phyloP scores from a whole-genome alignment of 2,329 filamentous ascomycete genomes.

The Colletotrichum sojae region DNA sequence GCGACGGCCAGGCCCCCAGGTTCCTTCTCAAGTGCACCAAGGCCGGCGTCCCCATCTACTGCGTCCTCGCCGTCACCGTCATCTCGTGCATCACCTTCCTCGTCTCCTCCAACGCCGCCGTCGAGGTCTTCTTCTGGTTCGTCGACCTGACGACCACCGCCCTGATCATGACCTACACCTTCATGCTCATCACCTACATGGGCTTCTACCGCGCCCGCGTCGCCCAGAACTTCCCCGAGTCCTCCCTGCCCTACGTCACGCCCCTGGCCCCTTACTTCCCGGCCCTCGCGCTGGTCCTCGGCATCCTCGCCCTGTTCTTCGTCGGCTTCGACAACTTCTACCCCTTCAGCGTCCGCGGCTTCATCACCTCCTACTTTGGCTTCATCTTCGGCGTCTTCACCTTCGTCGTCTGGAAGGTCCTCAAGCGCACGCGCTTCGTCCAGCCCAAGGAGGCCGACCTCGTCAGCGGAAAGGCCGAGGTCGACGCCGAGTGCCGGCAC shows the following conservation, averaged over 20 bases:
- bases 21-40: conserved; percentile 57
- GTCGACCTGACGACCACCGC: conserved; percentile 70
- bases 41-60: conserved; percentile 60
- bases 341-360: conserved; percentile 63
- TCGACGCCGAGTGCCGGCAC: conserved; percentile 67
- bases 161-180: conserved; percentile 71
- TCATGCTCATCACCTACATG: conserved; percentile 61
- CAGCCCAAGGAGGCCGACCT: conserved; percentile 73
- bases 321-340: conserved; percentile 70
- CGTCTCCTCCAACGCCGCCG: conserved; percentile 54
- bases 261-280: conserved; percentile 66
- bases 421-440: conserved; percentile 72
- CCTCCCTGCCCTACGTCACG: conserved; percentile 64
- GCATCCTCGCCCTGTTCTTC: conserved; percentile 65
- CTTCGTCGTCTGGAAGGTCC: conserved; percentile 77
- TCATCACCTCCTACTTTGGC: conserved; percentile 68
- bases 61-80: conserved; percentile 50
- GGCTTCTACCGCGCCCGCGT: conserved; percentile 66
- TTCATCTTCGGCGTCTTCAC: conserved; percentile 67
- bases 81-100: conserved; percentile 55
- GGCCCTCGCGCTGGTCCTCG: conserved; percentile 63
- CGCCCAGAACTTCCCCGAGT: conserved; percentile 64
- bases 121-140: conserved; percentile 57
- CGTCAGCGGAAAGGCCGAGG: conserved; percentile 73
- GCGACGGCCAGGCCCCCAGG: conserved; percentile 62